phyloP scores from a whole-genome alignment of 257 asterid genomes.

The Solanum bulbocastanum region DNA sequence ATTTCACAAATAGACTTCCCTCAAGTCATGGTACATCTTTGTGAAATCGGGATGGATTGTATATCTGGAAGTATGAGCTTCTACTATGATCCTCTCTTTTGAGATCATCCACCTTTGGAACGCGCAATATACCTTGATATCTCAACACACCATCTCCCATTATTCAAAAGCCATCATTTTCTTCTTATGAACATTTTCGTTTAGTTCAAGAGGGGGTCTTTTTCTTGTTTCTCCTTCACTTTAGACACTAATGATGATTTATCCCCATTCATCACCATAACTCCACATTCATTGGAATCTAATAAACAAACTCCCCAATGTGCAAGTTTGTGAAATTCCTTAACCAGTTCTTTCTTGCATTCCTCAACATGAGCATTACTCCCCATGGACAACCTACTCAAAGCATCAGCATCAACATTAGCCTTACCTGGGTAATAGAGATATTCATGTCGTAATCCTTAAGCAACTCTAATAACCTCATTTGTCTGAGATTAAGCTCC shows the following conservation, averaged over 20 bases:
- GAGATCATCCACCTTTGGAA: neutral
- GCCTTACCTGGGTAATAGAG: too few species aligned
- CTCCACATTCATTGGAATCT: neutral
- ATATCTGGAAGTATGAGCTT: neutral
- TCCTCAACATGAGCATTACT: neutral
- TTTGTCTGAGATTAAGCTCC: neutral
- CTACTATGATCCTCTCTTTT: neutral
- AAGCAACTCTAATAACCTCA: neutral
- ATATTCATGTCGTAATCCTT: too few species aligned
- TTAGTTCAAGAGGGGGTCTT: neutral
- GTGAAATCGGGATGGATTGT: neutral
- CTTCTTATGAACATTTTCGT: neutral
- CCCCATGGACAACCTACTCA: neutral
- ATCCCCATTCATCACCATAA: too few species aligned
- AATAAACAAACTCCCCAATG: neutral
- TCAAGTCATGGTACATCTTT: neutral
- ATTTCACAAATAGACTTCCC: neutral
- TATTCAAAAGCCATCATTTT: neutral
- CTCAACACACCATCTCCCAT: neutral
- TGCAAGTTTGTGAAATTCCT: neutral
- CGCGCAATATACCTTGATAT: neutral
- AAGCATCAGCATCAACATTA: neutral
- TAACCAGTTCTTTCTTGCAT: neutral
- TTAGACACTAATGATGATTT: neutral
- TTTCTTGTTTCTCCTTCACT: neutral